These are phyloP conservation scores for Colletotrichum navitas DNA, from an alignment of 2,329 filamentous ascomycete species.

Conservation along the genomic window DNA sequence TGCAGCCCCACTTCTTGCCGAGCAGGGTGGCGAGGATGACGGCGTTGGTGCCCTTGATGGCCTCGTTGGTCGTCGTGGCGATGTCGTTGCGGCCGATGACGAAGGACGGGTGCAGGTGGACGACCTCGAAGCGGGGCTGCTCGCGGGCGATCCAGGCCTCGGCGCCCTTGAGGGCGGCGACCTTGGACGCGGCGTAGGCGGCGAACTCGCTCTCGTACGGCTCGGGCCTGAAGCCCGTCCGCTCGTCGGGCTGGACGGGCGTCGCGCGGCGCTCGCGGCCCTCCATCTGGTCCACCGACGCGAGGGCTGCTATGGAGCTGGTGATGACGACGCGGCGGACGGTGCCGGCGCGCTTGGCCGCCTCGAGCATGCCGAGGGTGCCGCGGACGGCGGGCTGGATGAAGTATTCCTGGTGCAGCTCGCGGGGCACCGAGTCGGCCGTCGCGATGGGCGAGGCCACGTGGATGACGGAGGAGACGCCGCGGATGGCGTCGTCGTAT, in stretches of 20 bases:
- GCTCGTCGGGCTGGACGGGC: constrained; percentile 20
- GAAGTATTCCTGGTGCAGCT: constrained; percentile 62
- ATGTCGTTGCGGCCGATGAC: constrained; percentile 54
- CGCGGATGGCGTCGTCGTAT: constrained; percentile 58
- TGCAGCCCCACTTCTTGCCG: constrained; percentile 46
- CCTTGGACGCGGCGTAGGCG: constrained; percentile 55
- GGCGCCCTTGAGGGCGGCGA: constrained; percentile 49
- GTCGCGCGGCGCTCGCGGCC: constrained; percentile 19
- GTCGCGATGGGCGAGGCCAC: constrained; percentile 48
- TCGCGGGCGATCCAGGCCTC: constrained; percentile 51
- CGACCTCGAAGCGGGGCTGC: constrained; percentile 52
- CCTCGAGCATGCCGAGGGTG: constrained; percentile 62
- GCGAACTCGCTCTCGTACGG: constrained; percentile 46
- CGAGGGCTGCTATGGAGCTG: constrained; percentile 60
- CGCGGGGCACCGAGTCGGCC: constrained; percentile 70
- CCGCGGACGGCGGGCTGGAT: constrained; percentile 69
- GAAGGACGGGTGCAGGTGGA: constrained; percentile 54
- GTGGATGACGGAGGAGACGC: constrained; percentile 54
- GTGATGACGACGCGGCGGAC: constrained; percentile 62
- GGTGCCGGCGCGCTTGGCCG: constrained; percentile 53
- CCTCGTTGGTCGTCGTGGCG: constrained; percentile 46
- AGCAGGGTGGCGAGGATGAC: constrained; percentile 51
- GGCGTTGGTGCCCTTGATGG: constrained; percentile 52
- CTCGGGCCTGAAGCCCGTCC: constrained; percentile 33
- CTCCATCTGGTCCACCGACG: constrained; percentile 35